Evolutionary conservation across 352 stramenopile species (phyloP), one percentile per base, ranked within the genome.

Genomic region (Phytophthora pluvialis): DNA sequence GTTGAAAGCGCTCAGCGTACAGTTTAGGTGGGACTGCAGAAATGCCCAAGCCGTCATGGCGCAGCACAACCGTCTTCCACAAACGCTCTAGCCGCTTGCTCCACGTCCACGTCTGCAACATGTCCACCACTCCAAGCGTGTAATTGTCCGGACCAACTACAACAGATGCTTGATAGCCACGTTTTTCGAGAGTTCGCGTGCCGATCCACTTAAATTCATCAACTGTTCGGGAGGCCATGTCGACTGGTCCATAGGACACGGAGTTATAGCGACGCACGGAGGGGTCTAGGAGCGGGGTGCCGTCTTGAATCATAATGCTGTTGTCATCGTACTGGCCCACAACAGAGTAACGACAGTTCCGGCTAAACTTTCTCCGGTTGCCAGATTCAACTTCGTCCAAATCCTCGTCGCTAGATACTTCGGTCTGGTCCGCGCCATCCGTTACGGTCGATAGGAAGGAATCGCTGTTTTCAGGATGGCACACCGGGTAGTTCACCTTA

Each of bases 81-180:
- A 93, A 59, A 42, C 87, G 78, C 61, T 97, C 90, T 15, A 95
- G 47, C 0, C 82, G 79, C 63, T 97, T 97, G 10, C 72, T 38
- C 72, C 78, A 91, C 33, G 89, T 97, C 88, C 87, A 97, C 25
- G 85, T 93, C 65, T 97, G 90, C 26, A 97, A 70, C 64, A 97
- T 96, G 61, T 97, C 90, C n/a, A 97, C 88, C 25, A 97, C 70
- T 33, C 90, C 90, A 33, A 97, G 68, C 28, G 90, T 96, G 60
- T 97, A 97, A 48, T 89, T 92, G 53, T 95, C 86, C 0, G 90
- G 89, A 0, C 87, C 89, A 45, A 95, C 73, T 0, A 97, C 86
- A 32, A 86, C 82, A 31, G 64, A 88, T 15, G 84, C 86, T 40
- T 90, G 80, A 44, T 91, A 93, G 1, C 85, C 87, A 7, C 56